Evolutionary conservation across 2,329 filamentous ascomycete species (phyloP), one percentile per base, ranked within the genome.

Genomic region (Fusarium verrucosum): DNA sequence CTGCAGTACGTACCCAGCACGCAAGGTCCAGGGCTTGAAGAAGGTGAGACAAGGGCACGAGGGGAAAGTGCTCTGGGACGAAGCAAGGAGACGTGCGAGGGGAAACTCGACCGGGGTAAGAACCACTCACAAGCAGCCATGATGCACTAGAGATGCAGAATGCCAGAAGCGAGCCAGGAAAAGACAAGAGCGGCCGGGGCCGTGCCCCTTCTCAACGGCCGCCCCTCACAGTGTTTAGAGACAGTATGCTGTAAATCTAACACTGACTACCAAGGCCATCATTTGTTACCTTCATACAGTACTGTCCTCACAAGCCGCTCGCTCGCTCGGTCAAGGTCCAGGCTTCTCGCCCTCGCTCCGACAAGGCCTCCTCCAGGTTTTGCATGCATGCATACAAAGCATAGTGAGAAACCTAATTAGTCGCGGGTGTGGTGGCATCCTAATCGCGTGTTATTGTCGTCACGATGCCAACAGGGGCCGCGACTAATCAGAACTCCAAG

Each of bases 391-490:
- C 57, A 66, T 66, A 66, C 60, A 60, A 58, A 53, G 59, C 58
- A 63, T 66, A 56, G 38, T 51, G 62, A 61, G 59, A 67, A 72
- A 71, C 70, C 62, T 70, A 72, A 72, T 72, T 61, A 66, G 58
- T 70, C 53, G 53, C 50, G 59, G 54, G 59, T 66, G 55, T 66
- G 47, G 55, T 66, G 47, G 61, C 58, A 63, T 59, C 58, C 57
- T 32, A 47, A 72, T 72, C 70, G 70, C 70, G 60, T 72, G 70
- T 72, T 72, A 62, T 60, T 69, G 64, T 69, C 65, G 68, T 69
- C 70, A 71, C 66, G 51, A 50, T 65, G 40, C 53, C 50, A 64
- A 50, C 55, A 67, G 58, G 64, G 61, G 55, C 51, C 46, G 60
- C 52, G 41, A 37, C 47, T 23, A 40, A 41, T 20, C 32, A 62